Evolutionary conservation across 2,329 filamentous ascomycete species (phyloP).

Genomic region (Pseudogymnoascus sp.): DNA sequence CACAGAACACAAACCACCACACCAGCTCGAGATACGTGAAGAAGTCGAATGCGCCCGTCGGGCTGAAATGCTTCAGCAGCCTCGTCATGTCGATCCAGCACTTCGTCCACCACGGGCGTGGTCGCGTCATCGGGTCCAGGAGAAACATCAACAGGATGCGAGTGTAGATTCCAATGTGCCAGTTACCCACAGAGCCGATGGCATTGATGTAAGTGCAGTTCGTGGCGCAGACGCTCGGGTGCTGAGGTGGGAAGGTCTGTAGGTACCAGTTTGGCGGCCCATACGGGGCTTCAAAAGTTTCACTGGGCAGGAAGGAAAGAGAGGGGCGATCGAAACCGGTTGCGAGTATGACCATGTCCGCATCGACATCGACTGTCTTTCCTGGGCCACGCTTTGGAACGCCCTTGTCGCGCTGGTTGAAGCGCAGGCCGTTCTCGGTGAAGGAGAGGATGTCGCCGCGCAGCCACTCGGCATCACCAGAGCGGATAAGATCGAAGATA

Average conservation of each 20-base stretch:
- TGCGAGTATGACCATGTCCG: slow-evolving; percentile 73
- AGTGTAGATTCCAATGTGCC: slow-evolving; percentile 86
- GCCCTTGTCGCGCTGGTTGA: slow-evolving; percentile 63
- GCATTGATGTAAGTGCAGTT: slow-evolving; percentile 78
- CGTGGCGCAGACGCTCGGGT: slow-evolving; percentile 67
- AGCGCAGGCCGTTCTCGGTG: slow-evolving; percentile 52
- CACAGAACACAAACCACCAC: slow-evolving; percentile 78
- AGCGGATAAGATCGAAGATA: slow-evolving; percentile 65
- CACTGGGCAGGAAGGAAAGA: slow-evolving; percentile 63
- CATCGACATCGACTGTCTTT: slow-evolving; percentile 53
- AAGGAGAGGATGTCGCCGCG: slow-evolving; percentile 69
- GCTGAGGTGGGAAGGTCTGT: slow-evolving; percentile 70
- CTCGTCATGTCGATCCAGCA: slow-evolving; percentile 81
- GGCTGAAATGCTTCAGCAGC: slow-evolving; percentile 58
- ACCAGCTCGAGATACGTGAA: slow-evolving; percentile 80
- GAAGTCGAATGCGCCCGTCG: slow-evolving; percentile 75
- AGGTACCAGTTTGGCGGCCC: slow-evolving; percentile 80
- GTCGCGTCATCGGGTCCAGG: slow-evolving; percentile 66
- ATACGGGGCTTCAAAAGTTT: slow-evolving; percentile 67
- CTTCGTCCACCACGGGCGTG: slow-evolving; percentile 66
- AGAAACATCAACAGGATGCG: slow-evolving; percentile 81
- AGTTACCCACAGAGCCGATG: slow-evolving; percentile 77
- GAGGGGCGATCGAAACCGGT: slow-evolving; percentile 72
- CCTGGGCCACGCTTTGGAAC: slow-evolving; percentile 72
- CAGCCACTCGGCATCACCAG: slow-evolving; percentile 67